Evolutionary conservation across 805 yeast genomes (phyloP), one percentile per base, ranked within the genome.

Genomic region (Maudiozyma pseudohumilis): DNA sequence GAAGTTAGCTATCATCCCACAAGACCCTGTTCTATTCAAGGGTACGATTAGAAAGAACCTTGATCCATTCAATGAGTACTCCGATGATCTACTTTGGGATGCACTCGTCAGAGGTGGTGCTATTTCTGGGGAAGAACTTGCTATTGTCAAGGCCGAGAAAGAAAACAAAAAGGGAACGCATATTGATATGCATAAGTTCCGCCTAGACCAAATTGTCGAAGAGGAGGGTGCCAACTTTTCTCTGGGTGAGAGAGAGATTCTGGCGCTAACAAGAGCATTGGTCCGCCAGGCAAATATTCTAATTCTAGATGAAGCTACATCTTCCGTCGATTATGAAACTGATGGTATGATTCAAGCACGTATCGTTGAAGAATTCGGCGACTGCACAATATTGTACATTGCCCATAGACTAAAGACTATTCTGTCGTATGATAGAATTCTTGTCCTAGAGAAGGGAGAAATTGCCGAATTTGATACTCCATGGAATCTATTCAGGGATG

Each of bases 1-100:
- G 3, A 71, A 70, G 25, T 60, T 82, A 39, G 72, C 86, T 1
- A 82, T 82, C 40, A 82, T 82, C 47, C 92, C 92, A 2, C 92
- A 82, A 56, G 92, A 82, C 47, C 89, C 94, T 0, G 83, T 83
- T 0, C 61, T 82, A 42, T 81, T 82, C 60, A 73, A 72, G 46
- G 92, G 92, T 23, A 68, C 82, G 0, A 66, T 82, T 35, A 64
- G 88, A 46, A 70, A 70, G 40, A 82, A 82, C 50, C 62, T 82
- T 50, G 92, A 83, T 58, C 86, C 89, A 23, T 82, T 81, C 53
- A 59, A 63, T 30, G 70, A 75, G 47, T 65, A 66, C 47, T 48
- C 64, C 8, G 92, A 83, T 50, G 73, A 66, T 5, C 61, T 65
- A 32, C 62, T 82, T 32, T 78, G 80, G 76, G 70, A 70, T 41